Base-by-base conservation (phyloP, 495 filamentous ascomycete species). In the Jackrogersella minutella region DNA sequence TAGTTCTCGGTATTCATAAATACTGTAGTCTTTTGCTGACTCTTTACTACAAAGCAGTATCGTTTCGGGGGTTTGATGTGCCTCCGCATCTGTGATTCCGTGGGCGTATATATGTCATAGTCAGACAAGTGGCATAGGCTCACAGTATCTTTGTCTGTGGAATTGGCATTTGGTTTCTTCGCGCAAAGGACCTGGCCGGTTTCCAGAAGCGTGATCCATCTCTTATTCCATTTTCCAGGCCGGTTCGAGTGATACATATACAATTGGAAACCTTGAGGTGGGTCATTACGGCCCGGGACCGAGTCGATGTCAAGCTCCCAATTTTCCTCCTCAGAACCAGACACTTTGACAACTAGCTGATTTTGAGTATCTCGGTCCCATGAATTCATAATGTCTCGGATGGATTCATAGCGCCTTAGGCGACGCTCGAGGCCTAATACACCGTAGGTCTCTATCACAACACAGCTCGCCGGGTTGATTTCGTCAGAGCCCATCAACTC, bases 381-480 rank as follows among this genome's bases (percentile, higher is more conserved):
- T 2, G 93, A 95, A 74, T 94, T 96, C 84, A 97, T 82, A 22
- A 97, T 85, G 75, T 97, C 92, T 33, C 93, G 86, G 22, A 98
- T 82, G 62, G 85, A 87, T 78, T 99, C 95, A 74, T 97, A 97
- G 6, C 85, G 87, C 10, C 95, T 91, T 21, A 99, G 74, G 3
- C 91, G 88, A 43, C 95, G 86, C 71, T 96, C 90, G 2, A 99
- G 80, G n/a, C 92, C 93, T 0, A 94, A 77, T 34, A 86, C 82
- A 16, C 78, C 75, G 71, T 91, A 97, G 0, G 83, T 86, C 74
- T 99, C 95, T 31, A 93, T 74, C 1, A 97, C 66, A 13, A 95
- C 82, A 36, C 87, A 87, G 7, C 79, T 83, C 14, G 80, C 73
- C 0, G 84, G 78, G 70, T 86, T 81, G 41, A 96, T 88, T 10